Percentiles rank a stretch among this genome's conserved stretches.
Conservation (phyloP, 805 yeast species). For the Saccharomyces eubayanus region DNA sequence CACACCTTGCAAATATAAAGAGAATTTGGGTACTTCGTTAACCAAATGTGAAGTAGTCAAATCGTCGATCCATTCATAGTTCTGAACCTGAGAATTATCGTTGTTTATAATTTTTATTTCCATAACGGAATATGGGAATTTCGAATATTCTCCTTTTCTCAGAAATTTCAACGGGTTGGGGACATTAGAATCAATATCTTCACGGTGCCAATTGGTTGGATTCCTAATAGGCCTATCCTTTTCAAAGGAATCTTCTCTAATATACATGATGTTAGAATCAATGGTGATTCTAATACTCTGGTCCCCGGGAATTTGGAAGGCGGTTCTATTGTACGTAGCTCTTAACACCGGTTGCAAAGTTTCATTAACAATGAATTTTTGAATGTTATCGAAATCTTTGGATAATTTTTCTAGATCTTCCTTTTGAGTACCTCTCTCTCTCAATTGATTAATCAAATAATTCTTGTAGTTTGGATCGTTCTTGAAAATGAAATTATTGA, state of each 20-base stretch:
- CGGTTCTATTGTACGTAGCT: constrained; percentile 82
- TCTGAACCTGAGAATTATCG: constrained; percentile 1
- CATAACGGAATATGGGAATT: constrained; percentile 88
- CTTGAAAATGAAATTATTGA: constrained; percentile 62
- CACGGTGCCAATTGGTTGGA: constrained; percentile 84
- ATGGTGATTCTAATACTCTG: constrained; percentile 84
- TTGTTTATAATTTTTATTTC: constrained; percentile 64
- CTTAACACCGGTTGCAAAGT: constrained; percentile 79
- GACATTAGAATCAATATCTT: constrained; percentile 75
- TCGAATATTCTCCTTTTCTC: constrained; percentile 76
- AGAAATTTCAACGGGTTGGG: constrained; percentile 61
- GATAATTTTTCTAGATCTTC: constrained; percentile 46
- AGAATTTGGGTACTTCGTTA: constrained; percentile 88
- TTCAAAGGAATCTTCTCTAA: constrained; percentile 88
- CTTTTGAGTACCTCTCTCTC: constrained; percentile 51
- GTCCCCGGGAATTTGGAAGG: constrained; percentile 97
- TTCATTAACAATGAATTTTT: constrained; percentile 52
- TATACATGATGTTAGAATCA: constrained; percentile 79
- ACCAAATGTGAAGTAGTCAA: constrained; percentile 75
- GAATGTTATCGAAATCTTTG: constrained; percentile 50
- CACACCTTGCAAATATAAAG: constrained; percentile 88
- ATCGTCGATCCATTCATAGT: constrained; percentile 74
- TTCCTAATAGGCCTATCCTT: constrained; percentile 82
- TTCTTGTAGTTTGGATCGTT: constrained; percentile 37
- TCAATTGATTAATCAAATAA: constrained; percentile 51